Base-by-base conservation (phyloP, 352 stramenopile species). In the Globisporangium camurandrum region DNA sequence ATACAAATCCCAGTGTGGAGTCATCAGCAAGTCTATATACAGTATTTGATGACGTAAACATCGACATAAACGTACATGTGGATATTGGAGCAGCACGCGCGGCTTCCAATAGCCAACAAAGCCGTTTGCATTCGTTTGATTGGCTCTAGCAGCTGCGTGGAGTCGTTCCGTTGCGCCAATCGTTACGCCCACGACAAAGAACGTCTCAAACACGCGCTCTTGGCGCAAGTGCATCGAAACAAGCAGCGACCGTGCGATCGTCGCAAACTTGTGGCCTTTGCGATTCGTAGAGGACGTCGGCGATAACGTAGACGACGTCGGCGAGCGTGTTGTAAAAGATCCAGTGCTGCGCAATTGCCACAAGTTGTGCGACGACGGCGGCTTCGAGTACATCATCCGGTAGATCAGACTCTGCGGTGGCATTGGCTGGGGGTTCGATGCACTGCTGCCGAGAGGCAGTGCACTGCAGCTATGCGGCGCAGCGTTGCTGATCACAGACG, bases 131-230 rank as follows among this genome's bases (percentile, higher is more conserved):
- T 52, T 44, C 3, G 56, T 61, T 16, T 49, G n/a, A n/a, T n/a
- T n/a, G n/a, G n/a, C n/a, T n/a, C n/a, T n/a, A n/a, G 30, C 61
- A 2, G 51, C 52, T 17, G 69, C 47, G 55, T 60, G 45, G 42
- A 66, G 61, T 5, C 54, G 53, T 28, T 84, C 62, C 2, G 46
- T 41, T 34, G 67, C 64, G 48, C 60, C 67, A 0, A 81, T 46
- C 7, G 62, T 30, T 34, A 82, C 59, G 1, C 82, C 79, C 9
- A 59, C 66, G 11, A 93, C 69, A 57, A 93, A 86, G 46, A 88
- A 93, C 36, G 82, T 75, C 50, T 93, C 82, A 45, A 91, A 93
- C 1, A 93, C 65, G 46, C 79, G 79, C 53, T 89, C 80, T 55
- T 83, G 84, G 53, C 85, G 84, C 19, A 88, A 56, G 31, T 90